Percentiles rank a stretch among this genome's conserved stretches.
Evolutionary conservation across 208 protist species (phyloP).

Genomic region (Leptomonas pyrrhocoris): DNA sequence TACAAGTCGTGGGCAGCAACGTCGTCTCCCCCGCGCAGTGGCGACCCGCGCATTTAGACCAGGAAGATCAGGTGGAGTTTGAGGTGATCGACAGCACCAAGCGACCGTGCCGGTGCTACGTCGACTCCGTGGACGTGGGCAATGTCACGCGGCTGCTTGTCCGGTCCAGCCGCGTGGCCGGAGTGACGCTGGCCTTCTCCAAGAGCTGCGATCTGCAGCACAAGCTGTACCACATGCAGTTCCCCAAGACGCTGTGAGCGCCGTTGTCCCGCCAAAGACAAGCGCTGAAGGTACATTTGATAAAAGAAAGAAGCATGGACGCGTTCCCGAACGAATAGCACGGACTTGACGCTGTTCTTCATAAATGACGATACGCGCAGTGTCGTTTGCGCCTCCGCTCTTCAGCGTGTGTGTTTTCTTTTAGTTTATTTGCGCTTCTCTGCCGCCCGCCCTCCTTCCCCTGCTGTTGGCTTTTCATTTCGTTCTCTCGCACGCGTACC

Average conservation of each 20-base stretch:
- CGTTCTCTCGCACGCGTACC: too few species aligned
- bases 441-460: too few species aligned
- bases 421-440: too few species aligned
- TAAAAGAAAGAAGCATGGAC: too few species aligned
- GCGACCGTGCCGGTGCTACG: constrained; percentile 87
- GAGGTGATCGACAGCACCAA: constrained; percentile 86
- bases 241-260: constrained; percentile 71
- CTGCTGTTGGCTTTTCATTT: too few species aligned
- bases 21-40: constrained; percentile 89
- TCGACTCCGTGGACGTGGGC: constrained; percentile 86
- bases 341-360: too few species aligned
- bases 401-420: too few species aligned
- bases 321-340: too few species aligned
- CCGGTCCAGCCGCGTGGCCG: constrained; percentile 82
- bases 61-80: constrained; percentile 90
- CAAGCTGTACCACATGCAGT: constrained; percentile 92
- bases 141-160: constrained; percentile 85
- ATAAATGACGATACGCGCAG: too few species aligned
- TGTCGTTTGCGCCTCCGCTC: too few species aligned
- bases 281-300: too few species aligned
- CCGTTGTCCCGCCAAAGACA: too few species aligned
- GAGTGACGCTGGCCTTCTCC: constrained; percentile 83
- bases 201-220: constrained; percentile 88
- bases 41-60: constrained; percentile 84
- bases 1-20: constrained; percentile 91